Evolutionary conservation across 1,284 basidiomycete species (phyloP), one percentile per base, ranked within the genome.

Genomic region (Nidula niveotomentosa): DNA sequence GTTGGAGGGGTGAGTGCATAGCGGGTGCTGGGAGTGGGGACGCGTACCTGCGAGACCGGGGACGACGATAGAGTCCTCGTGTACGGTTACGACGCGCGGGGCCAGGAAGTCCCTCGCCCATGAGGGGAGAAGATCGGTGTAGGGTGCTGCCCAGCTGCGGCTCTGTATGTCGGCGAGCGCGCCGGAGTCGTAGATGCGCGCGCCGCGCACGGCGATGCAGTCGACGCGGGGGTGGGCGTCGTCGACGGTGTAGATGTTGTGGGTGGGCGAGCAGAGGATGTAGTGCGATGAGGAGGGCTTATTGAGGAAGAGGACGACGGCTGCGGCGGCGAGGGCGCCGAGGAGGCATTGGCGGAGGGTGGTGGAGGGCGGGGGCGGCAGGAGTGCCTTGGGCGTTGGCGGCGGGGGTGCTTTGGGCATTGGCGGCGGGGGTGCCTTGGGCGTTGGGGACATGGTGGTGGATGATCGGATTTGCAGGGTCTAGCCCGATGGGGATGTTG

Each of bases 171-270:
- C 58, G 86, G 89, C 77, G 41, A 82, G 68, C 45, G 73, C 71
- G 0, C 90, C 91, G 4, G 77, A 71, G 39, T 80, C 80, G n/a
- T 74, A 58, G 23, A 94, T 83, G 30, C 68, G 69, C 45, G 79
- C 76, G 23, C 78, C 77, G 52, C 72, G 70, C 5, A 94, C 79
- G n/a, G 85, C 76, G 4, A 94, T 75, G 60, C 93, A 94, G 61
- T 90, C 80, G 2, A 80, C 86, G 34, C 64, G 72, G 13, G 81
- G 77, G 7, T 64, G 61, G 1, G 59, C 52, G 13, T 72, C 61
- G 54, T 84, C 77, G 1, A 86, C 83, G 1, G 84, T 86, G 62
- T 85, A 86, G 49, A 86, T 80, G 39, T 67, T 74, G 36, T 63
- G 56, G 3, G 65, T 62, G 3, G 56, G 53, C 1, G 83, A 79